phyloP scores from a whole-genome alignment of 106 monocot species.

The Acorus calamus region DNA sequence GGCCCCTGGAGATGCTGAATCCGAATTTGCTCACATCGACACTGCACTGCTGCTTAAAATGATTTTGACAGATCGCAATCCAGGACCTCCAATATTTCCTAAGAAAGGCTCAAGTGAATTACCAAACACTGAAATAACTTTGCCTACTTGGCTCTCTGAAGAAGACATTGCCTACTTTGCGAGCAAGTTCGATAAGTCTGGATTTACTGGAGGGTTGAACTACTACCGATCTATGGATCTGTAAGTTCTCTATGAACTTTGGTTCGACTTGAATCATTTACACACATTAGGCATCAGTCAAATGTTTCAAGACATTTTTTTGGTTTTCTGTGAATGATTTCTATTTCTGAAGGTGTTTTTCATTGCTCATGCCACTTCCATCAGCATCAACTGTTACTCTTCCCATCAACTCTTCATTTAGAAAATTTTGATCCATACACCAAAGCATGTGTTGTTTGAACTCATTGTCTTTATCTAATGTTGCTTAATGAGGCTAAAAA shows the following conservation, averaged over 20 bases:
- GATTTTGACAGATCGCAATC: neutral
- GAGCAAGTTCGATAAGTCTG: slow-evolving; percentile 7
- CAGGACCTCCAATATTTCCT: neutral
- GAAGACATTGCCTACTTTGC: slow-evolving; percentile 3
- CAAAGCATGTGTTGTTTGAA: no score
- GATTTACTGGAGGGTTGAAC: slow-evolving; percentile 5
- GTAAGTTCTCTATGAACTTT: neutral
- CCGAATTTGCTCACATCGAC: slow-evolving; percentile 2
- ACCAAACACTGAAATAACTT: neutral
- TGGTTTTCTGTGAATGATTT: no score
- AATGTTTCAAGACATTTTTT: no score
- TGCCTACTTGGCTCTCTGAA: slow-evolving; percentile 12
- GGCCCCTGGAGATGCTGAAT: slow-evolving; percentile 7
- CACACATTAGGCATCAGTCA: no score
- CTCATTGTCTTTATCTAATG: no score
- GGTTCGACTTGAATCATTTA: no score
- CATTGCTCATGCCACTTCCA: no score
- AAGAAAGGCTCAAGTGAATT: neutral
- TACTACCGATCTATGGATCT: slow-evolving; percentile 5
- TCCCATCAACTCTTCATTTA: no score
- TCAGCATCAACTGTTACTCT: no score
- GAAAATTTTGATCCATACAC: no score
- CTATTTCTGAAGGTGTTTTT: no score
- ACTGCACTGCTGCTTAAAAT: neutral
- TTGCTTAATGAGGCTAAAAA: no score